Base-by-base conservation (phyloP, 164 flowering plant genomes). In the Magnolia officinalis region DNA sequence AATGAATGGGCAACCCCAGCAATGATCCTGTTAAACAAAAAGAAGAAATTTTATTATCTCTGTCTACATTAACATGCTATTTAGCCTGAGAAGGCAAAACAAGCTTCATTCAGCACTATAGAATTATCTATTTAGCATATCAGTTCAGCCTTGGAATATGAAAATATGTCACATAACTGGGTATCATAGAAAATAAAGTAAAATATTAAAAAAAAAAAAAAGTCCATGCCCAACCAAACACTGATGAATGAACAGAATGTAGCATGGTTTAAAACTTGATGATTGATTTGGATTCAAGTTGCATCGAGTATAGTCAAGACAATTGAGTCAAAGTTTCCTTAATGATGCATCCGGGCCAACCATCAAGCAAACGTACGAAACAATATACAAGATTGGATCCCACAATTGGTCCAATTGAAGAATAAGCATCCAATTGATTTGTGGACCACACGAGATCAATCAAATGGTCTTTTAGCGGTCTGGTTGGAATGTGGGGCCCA, bases 1-100 rank as follows among this genome's bases (percentile, higher is more conserved):
- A 96, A 96, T 64, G 98, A 96, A 90, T 96, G 99, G 50, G 91
- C 82, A 70, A 96, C 98, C 75, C 99, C 99, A 72, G 84, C 85
- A 80, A 52, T 78, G 66, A 91, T 91, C 84, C 98, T 96, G 83
- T 67, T 50, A 72, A 76, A 68, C 67, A 55, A 75, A 67, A 72
- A 72, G 14, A 74, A 58, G 70, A 67, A 81, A 67, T 14, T 50
- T 66, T 16, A 52, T 75, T 50, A 50, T 29, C 51, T 68, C 23
- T 52, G 55, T 69, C 71, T 24, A 74, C 72, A 70, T 45, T 7
- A 69, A 70, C 55, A 26, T 64, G 29, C 16, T 49, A 59, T 37
- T 37, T 37, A 37, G 45, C 45, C 18, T 55, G 61, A 55, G 13
- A 55, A 55, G 61, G 61, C 61, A 55, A 16, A 55, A 55, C 13